Base-by-base conservation (phyloP, 2,329 filamentous ascomycete genomes). In the Colletotrichum higginsianum region DNA sequence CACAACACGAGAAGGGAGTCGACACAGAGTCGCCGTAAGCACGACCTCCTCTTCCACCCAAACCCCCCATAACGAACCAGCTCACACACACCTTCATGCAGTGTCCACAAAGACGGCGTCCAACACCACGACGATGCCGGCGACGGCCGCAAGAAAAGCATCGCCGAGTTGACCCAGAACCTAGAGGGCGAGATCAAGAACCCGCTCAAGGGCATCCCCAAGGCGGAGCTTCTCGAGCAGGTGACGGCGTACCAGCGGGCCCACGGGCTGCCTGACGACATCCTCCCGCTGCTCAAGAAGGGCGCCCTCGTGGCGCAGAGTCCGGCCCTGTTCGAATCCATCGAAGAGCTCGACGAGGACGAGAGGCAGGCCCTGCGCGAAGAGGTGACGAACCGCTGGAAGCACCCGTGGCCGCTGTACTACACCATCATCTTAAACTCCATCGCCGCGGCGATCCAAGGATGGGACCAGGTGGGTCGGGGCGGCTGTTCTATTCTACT, bases 401-500 rank as follows among this genome's bases (percentile, higher is more conserved):
- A 80, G 9, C 84, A 86, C 56, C 86, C 86, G 4, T 84, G 80
- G 79, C 75, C 81, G 53, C 78, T 88, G 1, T 88, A 87, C 76
- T 86, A 84, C 71, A 86, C 85, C 53, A 84, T 86, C 76, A 79
- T 83, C 26, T 83, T 88, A 75, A 87, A 86, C 76, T 86, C 87
- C 2, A 81, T 89, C 35, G 86, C 86, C 2, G 87, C 88, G 3
- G 86, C 86, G 8, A 86, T 88, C 12, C 89, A 89, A 74, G 82
- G 80, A 21, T 82, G 80, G 82, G 82, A 84, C 74, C 79, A 81
- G 85, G 81, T 79, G 47, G 62, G 76, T 62, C 13, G 47, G 62
- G 76, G 61, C 13, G 46, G 42, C 15, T 21, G 44, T 13, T 15
- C 13, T 26, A 2, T 35, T 9, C 8, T 35, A 11, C 0, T 35